These are phyloP conservation scores for Phytophthora pinifolia DNA, from an alignment of 352 stramenopile genomes.

Conservation along the genomic window DNA sequence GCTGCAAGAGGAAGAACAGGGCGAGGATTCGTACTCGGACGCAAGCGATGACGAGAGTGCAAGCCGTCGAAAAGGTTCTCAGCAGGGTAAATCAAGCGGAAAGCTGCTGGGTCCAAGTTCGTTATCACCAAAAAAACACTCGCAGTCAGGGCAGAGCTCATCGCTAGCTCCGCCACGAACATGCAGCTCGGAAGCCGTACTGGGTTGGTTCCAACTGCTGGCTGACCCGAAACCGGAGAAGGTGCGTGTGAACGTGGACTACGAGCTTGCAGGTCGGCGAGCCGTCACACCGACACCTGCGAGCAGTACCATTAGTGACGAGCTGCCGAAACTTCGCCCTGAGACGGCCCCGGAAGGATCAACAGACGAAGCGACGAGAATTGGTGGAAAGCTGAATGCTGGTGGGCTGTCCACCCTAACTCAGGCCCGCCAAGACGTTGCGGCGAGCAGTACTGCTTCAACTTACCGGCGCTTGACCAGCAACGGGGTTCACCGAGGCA, in stretches of 20 bases:
- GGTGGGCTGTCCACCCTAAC: slow-evolving; percentile 37
- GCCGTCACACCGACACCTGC: slow-evolving; percentile 16
- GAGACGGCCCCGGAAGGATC: slow-evolving; percentile 36
- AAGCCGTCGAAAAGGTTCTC: slow-evolving; percentile 15
- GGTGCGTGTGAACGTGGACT: slow-evolving; percentile 58
- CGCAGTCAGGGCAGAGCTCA: slow-evolving; percentile 10
- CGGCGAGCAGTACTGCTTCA: slow-evolving; percentile 2
- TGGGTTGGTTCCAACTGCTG: slow-evolving; percentile 55
- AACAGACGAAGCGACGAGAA: slow-evolving; percentile 13
- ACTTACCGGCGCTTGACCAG: slow-evolving; percentile 20
- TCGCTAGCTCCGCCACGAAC: slow-evolving; percentile 39
- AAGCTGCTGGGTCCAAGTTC: slow-evolving; percentile 10
- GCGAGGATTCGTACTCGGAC: slow-evolving; percentile 44
- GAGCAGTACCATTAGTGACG: slow-evolving; percentile 27
- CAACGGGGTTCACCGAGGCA: slow-evolving; percentile 25
- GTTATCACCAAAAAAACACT: slow-evolving; percentile 15
- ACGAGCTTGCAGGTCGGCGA: slow-evolving; percentile 43
- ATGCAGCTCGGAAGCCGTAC: slow-evolving; percentile 58
- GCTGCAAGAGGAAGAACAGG: slow-evolving; percentile 23
- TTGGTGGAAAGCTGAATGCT: slow-evolving; percentile 5
- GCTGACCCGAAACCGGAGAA: slow-evolving; percentile 55
- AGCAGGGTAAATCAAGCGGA: slow-evolving; percentile 20
- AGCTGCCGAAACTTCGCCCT: slow-evolving; percentile 48
- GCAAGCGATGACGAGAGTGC: slow-evolving; percentile 41
- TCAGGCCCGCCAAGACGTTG: slow-evolving; percentile 34